Conservation (phyloP, 2,329 filamentous ascomycete genomes). For the Biscogniauxia sp. region DNA sequence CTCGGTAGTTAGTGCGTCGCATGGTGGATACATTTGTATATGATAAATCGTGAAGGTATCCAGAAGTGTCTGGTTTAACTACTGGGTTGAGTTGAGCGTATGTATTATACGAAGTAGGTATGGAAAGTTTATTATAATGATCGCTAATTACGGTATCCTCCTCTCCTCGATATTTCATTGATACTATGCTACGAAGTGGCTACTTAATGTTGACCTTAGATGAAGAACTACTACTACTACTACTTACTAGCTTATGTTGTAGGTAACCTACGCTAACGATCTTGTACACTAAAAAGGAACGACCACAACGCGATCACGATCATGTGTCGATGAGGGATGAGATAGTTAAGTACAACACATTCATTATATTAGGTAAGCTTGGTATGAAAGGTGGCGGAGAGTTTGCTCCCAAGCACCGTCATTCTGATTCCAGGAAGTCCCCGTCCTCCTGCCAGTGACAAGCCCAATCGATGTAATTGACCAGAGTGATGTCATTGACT, state of each 20-base stretch:
- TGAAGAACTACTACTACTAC: no score
- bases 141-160: no score
- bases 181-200: no score
- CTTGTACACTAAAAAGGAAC: no score
- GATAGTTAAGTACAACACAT: no score
- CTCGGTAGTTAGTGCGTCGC: neutral
- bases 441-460: conserved; percentile 14
- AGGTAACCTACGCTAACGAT: no score
- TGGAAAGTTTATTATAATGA: neutral
- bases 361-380: neutral
- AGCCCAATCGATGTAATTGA: conserved; percentile 18
- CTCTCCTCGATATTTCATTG: no score
- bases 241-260: no score
- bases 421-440: conserved; percentile 15
- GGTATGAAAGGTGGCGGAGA: conserved; percentile 3
- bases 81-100: neutral
- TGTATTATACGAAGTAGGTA: neutral
- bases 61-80: neutral
- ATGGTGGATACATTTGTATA: neutral
- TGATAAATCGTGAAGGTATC: neutral
- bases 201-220: no score
- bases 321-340: no score
- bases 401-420: conserved; percentile 20
- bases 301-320: no score
- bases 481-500: conserved; percentile 29